These are phyloP conservation scores for Aspergillus fumigatiaffinis DNA, from an alignment of 2,329 filamentous ascomycete species.

Conservation along the genomic window DNA sequence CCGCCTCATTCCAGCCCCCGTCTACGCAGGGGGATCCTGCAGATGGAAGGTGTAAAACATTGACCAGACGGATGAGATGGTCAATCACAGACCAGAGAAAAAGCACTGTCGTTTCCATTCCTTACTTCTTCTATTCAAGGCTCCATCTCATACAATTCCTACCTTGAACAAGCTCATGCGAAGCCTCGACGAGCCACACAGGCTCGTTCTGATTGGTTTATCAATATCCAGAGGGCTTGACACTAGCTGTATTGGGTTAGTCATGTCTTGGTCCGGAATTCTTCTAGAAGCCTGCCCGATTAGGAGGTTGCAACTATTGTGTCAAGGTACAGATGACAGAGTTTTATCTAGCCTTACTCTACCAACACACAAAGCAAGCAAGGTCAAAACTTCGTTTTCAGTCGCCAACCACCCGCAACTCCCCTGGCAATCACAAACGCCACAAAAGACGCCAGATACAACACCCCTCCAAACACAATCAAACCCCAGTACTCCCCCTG, in stretches of 20 bases:
- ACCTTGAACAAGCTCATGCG: background rate
- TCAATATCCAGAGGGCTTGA: accelerated
- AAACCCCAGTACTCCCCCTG: constrained; percentile 11
- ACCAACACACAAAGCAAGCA: too few relatives aligned
- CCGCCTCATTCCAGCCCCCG: background rate
- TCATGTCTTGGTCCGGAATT: background rate
- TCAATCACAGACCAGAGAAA: background rate
- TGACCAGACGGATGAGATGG: background rate
- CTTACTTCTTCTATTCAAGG: background rate
- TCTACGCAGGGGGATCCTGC: too few relatives aligned
- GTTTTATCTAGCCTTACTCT: too few relatives aligned
- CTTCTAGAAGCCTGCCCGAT: background rate
- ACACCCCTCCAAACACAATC: constrained; percentile 20
- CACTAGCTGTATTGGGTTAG: background rate
- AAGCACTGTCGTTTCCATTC: too few relatives aligned
- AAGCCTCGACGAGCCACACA: background rate
- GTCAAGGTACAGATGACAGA: too few relatives aligned
- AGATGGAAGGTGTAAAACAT: background rate
- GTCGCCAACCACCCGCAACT: constrained; percentile 18
- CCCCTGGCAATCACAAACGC: constrained; percentile 22
- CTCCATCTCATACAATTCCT: background rate
- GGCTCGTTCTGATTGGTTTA: background rate
- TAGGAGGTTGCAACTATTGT: background rate
- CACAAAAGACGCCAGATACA: constrained; percentile 21
- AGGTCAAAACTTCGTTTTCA: constrained; percentile 12